phyloP scores from a whole-genome alignment of 2,329 filamentous ascomycete genomes.

The Colletotrichum sp. region DNA sequence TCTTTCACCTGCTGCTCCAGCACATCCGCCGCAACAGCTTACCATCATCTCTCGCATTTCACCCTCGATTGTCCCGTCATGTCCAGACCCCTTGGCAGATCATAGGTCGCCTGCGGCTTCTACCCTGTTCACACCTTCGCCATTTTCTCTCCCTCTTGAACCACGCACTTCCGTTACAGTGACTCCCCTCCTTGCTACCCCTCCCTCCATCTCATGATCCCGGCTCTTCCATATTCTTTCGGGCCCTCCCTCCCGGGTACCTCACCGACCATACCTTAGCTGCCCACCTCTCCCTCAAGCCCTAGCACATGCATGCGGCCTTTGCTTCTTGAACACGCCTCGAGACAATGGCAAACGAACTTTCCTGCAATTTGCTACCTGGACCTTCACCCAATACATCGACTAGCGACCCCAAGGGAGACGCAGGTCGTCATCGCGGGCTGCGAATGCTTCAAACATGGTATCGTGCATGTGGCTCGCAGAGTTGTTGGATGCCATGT shows the following conservation, averaged over 20 bases:
- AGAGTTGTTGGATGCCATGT: slow-evolving; percentile 3
- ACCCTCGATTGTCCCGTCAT: slow-evolving; percentile 6
- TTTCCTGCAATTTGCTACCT: not conserved
- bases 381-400: not conserved
- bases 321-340: not conserved
- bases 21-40: not conserved
- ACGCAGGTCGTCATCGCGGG: slow-evolving; percentile 1
- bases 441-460: not conserved
- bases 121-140: slow-evolving; percentile 2
- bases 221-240: slow-evolving; percentile 5
- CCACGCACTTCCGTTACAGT: slow-evolving; percentile 4
- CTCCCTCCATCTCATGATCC: not conserved
- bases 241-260: slow-evolving; percentile 11
- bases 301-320: slow-evolving; percentile 6
- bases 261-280: slow-evolving; percentile 2
- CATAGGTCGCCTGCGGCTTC: not conserved
- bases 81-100: slow-evolving; percentile 5
- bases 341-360: not conserved
- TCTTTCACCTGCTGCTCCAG: not conserved
- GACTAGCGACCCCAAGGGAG: not conserved
- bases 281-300: not conserved
- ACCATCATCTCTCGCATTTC: slow-evolving; percentile 16
- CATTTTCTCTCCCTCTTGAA: not conserved
- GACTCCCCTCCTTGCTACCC: not conserved
- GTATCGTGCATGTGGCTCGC: not conserved